phyloP scores from a whole-genome alignment of 208 protist species.

The Leishmania tarentolae region DNA sequence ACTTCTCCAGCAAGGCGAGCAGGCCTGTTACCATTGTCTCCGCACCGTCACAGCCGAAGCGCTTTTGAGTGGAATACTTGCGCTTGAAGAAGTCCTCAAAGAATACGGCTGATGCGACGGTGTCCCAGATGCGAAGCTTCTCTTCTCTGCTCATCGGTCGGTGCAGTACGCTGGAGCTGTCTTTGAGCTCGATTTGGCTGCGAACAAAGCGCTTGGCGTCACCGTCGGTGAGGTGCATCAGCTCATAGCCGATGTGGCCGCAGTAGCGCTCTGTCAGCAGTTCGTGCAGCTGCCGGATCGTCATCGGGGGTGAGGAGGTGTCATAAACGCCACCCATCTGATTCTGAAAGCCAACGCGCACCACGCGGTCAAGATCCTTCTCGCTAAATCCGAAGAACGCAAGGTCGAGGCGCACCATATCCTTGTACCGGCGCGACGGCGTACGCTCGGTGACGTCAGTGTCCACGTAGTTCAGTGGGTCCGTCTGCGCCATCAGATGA shows the following conservation, averaged over 20 bases:
- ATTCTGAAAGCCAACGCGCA: slow-evolving; percentile 83
- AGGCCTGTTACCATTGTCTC: slow-evolving; percentile 96
- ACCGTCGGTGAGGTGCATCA: slow-evolving; percentile 94
- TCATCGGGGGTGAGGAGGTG: slow-evolving; percentile 66
- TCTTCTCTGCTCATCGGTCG: slow-evolving; percentile 72
- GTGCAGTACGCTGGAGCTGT: slow-evolving; percentile 49
- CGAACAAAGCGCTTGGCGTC: slow-evolving; percentile 92
- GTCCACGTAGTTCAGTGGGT: slow-evolving; percentile 82
- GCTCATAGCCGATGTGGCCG: slow-evolving; percentile 92
- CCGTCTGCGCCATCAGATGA: slow-evolving; percentile 79
- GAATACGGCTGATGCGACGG: slow-evolving; percentile 92
- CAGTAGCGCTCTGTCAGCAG: slow-evolving; percentile 89
- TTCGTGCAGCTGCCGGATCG: slow-evolving; percentile 75
- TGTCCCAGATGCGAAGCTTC: slow-evolving; percentile 88
- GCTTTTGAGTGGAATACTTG: slow-evolving; percentile 96
- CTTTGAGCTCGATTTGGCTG: slow-evolving; percentile 87
- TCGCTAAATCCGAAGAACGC: slow-evolving; percentile 82
- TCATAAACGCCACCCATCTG: slow-evolving; percentile 74
- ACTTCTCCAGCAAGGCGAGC: slow-evolving; percentile 90
- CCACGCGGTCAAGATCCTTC: slow-evolving; percentile 67
- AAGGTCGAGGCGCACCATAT: slow-evolving; percentile 75
- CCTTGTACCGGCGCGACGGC: slow-evolving; percentile 60
- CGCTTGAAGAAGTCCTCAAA: slow-evolving; percentile 96
- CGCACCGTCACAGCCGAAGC: slow-evolving; percentile 97
- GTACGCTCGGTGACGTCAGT: slow-evolving; percentile 41